Base-by-base conservation (phyloP, 2,329 filamentous ascomycete genomes). In the Bipolaris cookei region DNA sequence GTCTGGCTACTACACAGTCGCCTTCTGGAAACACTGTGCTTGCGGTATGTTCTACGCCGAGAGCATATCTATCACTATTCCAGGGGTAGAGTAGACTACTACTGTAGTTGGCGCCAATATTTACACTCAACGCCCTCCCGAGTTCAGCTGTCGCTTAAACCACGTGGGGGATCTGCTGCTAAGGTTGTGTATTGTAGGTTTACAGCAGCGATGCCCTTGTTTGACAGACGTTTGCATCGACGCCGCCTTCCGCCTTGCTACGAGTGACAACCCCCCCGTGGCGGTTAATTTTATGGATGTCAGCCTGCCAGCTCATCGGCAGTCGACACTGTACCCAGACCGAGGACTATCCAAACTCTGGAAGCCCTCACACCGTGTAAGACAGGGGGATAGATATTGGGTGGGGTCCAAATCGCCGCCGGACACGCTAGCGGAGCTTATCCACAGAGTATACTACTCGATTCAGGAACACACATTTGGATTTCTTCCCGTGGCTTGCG, bases 161-260 rank as follows among this genome's bases (percentile, higher is more conserved):
- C 63, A 62, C 60, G 62, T 63, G 63, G 61, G 62, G 59, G 56
- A 54, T 59, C 56, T 51, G 16, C 58, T 57, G 16, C 49, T 42
- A 47, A 48, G 37, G 25, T 32, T 20, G 38, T 43, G 35, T 45
- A 34, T 41, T 43, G 35, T 45, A 39, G 34, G 20, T 41, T 30
- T 38, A 11, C 39, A 47, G 48, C 51, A 54, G 30, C 51, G 44
- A 39, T 56, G 44, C 18, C 51, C 59, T 52, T 47, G 51, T 20
- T 41, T 41, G 16, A 34, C 30, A 23, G 7, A 13, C 14, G 35
- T 38, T 18, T 47, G 18, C 14, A 42, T 34, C 13, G 30, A 47
- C 30, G 4, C 28, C 25, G 14, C 39, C 16, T 14, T 41, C 25
- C 42, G 45, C 41, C 28, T 2, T 51, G 4, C 37, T 51, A 16